Conservation (phyloP, 305 asterid genomes). For the Fraxinus dipetala region DNA sequence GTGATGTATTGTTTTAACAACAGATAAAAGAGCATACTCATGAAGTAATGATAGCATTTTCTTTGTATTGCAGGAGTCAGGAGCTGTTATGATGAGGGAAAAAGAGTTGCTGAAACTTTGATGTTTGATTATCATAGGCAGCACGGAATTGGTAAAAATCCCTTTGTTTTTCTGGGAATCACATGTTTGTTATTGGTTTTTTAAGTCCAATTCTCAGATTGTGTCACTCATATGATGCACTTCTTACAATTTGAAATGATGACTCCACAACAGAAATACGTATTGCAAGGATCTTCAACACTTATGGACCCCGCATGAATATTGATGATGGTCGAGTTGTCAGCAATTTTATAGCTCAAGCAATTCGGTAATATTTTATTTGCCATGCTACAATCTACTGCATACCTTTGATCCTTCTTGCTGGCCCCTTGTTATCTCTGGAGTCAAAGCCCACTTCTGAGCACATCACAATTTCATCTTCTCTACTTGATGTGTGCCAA, state of each 20-base stretch:
- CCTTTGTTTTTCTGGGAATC: not conserved
- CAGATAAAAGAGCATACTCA: not conserved
- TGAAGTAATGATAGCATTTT: not conserved
- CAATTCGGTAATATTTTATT: slow-evolving; percentile 71
- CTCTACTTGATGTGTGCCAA: not conserved
- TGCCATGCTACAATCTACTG: not conserved
- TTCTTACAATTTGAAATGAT: slow-evolving; percentile 18
- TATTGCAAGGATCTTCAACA: slow-evolving; percentile 96
- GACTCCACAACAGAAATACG: slow-evolving; percentile 59
- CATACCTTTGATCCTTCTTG: not conserved
- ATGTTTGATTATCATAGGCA: slow-evolving; percentile 99
- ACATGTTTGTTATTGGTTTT: not conserved
- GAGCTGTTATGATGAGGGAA: slow-evolving; percentile 98
- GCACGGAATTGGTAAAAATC: slow-evolving; percentile 75
- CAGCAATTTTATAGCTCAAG: slow-evolving; percentile 98
- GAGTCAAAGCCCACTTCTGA: not conserved
- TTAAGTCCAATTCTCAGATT: not conserved
- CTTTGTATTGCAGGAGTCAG: slow-evolving; percentile 70
- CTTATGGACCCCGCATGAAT: slow-evolving; percentile 99
- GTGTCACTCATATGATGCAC: not conserved
- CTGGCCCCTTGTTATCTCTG: not conserved
- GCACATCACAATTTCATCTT: slow-evolving; percentile 1
- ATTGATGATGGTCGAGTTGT: slow-evolving; percentile 98
- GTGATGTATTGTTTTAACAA: not conserved
- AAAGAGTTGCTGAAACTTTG: slow-evolving; percentile 96